phyloP scores from a whole-genome alignment of 208 protist species.

The Leishmania tropica region DNA sequence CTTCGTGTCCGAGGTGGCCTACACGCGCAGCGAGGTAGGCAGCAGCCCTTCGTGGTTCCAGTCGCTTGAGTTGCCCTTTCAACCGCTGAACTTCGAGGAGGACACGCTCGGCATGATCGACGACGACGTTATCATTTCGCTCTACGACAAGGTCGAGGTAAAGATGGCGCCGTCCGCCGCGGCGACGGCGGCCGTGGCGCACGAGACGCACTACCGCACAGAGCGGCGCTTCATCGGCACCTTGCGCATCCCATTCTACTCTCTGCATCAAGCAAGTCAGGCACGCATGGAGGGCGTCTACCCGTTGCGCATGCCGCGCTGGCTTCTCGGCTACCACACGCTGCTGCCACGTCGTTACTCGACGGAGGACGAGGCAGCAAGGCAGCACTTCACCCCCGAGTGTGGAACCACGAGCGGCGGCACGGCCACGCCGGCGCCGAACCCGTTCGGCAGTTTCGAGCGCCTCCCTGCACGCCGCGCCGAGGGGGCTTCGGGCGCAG shows the following conservation, averaged over 20 bases:
- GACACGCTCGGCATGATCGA: conserved; percentile 87
- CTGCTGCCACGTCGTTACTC: background rate
- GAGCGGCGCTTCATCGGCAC: conserved; percentile 81
- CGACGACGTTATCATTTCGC: conserved; percentile 72
- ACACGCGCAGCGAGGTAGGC: conserved; percentile 73
- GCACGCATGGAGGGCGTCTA: conserved; percentile 79
- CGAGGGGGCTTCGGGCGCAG: background rate
- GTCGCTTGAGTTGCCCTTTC: conserved; percentile 79
- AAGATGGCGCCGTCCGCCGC: conserved; percentile 47
- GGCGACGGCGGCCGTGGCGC: conserved; percentile 52
- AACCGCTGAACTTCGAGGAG: conserved; percentile 83
- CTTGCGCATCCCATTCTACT: conserved; percentile 76
- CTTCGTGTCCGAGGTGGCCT: conserved; percentile 77
- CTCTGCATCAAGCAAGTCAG: conserved; percentile 67
- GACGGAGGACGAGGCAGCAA: background rate
- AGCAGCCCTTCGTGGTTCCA: conserved; percentile 82
- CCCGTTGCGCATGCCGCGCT: conserved; percentile 65
- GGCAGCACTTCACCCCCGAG: background rate
- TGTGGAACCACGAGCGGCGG: background rate
- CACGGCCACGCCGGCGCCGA: background rate
- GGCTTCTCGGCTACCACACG: conserved; percentile 74
- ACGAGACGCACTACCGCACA: conserved; percentile 86
- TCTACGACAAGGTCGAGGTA: conserved; percentile 88
- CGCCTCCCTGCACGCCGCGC: background rate
- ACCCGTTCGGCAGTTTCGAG: background rate